Evolutionary conservation across 306 rosid genomes (phyloP), one percentile per base, ranked within the genome.

Genomic region (Gastrolobium bilobum): DNA sequence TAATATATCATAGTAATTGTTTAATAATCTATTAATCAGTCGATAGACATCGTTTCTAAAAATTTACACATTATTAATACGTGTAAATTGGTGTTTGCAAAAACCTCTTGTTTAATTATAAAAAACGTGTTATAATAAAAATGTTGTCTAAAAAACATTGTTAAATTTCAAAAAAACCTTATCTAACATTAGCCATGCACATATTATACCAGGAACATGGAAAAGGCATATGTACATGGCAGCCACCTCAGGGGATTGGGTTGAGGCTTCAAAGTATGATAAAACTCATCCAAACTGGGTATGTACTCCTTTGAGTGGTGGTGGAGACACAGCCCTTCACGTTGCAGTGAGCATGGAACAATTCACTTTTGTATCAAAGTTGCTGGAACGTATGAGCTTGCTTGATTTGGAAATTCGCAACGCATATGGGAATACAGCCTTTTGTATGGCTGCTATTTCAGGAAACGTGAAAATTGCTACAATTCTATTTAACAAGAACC

Each of bases 401-500:
- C 10, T 48, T 37, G 56, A 62, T 29, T 6, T 62, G 52, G 80
- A 37, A 76, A 62, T 20, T 37, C 10, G 29, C 6, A 75, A 10
- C 26, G 50, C 30, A 10, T 40, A 75, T 62, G 63, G 72, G 9
- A 62, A 62, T 6, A 75, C 71, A 11, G 72, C 63, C 8, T 48
- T 76, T 48, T 76, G 63, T 60, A 10, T 76, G 33, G 72, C 80
- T 37, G 80, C 80, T 0, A 63, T 63, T 15, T 34, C 33, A 3
- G 79, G 80, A 7, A 76, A 62, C 7, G 31, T 62, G 72, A 7
- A 76, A 76, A 76, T 76, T 37, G 80, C 11, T 0, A 0, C 3
- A 10, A 26, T 63, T 48, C 57, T 76, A 2, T 6, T 65, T 5
- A 5, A 3, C 48, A 62, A 59, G 69, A 74, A 74, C 10, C 34